These are phyloP conservation scores for Massarina eburnea DNA, from an alignment of 2,329 filamentous ascomycete species.

Conservation along the genomic window DNA sequence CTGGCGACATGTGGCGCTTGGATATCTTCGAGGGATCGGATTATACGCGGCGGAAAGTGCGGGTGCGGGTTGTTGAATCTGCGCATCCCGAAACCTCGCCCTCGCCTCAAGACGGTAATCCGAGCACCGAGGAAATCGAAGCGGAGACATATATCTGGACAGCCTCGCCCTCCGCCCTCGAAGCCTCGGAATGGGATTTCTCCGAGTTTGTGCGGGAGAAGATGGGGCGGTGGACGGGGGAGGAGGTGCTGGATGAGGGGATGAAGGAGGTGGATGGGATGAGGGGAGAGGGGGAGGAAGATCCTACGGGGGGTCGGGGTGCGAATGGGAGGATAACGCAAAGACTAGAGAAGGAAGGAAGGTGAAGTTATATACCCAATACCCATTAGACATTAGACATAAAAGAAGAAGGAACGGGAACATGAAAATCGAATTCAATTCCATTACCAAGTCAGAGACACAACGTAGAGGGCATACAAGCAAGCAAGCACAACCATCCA, in stretches of 20 bases:
- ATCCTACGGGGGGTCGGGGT: slow-evolving; percentile 51
- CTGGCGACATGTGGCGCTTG: slow-evolving; percentile 72
- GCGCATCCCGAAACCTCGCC: no score
- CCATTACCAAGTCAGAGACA: no score
- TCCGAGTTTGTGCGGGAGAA: slow-evolving; percentile 79
- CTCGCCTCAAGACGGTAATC: slow-evolving; percentile 19
- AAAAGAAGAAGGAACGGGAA: no score
- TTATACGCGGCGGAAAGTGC: slow-evolving; percentile 61
- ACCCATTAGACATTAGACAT: no score
- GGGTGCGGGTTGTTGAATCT: slow-evolving; percentile 45
- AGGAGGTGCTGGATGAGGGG: slow-evolving; percentile 37
- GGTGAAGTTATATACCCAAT: not conserved
- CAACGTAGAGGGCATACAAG: no score
- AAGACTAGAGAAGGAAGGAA: slow-evolving; percentile 28
- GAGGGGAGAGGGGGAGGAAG: slow-evolving; percentile 41
- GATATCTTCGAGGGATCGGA: slow-evolving; percentile 81
- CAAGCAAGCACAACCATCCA: no score
- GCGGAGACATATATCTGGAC: slow-evolving; percentile 57
- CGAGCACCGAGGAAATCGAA: slow-evolving; percentile 43
- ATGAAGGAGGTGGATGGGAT: slow-evolving; percentile 48
- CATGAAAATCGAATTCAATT: no score
- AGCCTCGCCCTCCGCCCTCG: slow-evolving; percentile 54
- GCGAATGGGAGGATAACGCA: slow-evolving; percentile 45
- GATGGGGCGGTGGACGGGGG: slow-evolving; percentile 60
- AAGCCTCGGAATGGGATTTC: slow-evolving; percentile 84